phyloP scores from a whole-genome alignment of 2,329 filamentous ascomycete genomes.

The Venturia effusa region DNA sequence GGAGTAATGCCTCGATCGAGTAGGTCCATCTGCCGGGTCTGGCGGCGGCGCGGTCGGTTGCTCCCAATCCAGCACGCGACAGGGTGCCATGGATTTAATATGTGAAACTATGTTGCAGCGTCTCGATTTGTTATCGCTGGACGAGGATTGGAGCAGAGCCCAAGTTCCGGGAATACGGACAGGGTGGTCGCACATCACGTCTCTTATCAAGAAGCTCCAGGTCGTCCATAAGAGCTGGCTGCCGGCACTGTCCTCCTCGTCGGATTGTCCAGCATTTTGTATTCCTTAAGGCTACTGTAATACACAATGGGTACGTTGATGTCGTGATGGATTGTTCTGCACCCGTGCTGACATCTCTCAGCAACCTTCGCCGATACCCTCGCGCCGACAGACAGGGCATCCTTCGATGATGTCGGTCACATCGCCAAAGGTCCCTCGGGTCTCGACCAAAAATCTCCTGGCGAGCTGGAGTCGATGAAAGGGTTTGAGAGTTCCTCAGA shows the following conservation, averaged over 20 bases:
- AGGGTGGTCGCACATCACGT: not conserved
- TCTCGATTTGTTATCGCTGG: not conserved
- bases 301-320: not conserved
- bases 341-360: not conserved
- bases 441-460: not conserved
- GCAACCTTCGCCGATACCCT: not conserved
- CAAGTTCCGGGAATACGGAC: not conserved
- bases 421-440: not conserved
- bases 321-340: not conserved
- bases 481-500: not conserved
- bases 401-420: not conserved
- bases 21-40: not conserved
- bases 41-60: not conserved
- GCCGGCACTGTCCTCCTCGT: not conserved
- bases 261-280: not conserved
- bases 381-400: not conserved
- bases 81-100: not conserved
- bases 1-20: not conserved
- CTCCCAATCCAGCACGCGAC: not conserved
- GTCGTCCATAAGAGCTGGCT: not conserved
- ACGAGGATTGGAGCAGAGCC: not conserved
- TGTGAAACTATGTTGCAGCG: not conserved
- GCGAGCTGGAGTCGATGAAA: not conserved
- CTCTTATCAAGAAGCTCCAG: not conserved
- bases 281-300: not conserved